Percentiles rank a stretch among this genome's conserved stretches.
These are phyloP conservation scores for Ophiostoma piceae DNA, from an alignment of 2,329 filamentous ascomycete genomes.

Conservation along the genomic window DNA sequence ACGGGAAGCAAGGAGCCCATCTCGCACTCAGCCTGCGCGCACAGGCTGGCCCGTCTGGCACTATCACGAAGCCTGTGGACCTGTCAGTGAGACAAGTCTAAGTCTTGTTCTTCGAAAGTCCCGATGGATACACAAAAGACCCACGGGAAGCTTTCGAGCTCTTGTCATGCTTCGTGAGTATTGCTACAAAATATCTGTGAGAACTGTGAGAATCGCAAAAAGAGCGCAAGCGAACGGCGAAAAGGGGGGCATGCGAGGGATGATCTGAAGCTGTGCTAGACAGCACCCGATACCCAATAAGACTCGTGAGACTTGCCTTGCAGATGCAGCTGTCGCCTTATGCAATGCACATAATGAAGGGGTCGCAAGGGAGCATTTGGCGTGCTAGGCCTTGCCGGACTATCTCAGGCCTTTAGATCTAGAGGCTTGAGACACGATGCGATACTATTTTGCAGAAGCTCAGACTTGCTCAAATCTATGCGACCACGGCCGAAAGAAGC, in stretches of 20 bases:
- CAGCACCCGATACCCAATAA: background rate
- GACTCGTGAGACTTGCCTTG: background rate
- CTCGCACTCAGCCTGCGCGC: background rate
- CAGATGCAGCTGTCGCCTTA: background rate
- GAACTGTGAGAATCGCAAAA: background rate
- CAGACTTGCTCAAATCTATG: background rate
- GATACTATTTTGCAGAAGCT: background rate
- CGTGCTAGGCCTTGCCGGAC: background rate
- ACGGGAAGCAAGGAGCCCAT: background rate
- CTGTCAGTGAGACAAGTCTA: background rate
- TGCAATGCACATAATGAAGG: background rate
- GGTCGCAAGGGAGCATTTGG: background rate
- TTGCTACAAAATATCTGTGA: background rate
- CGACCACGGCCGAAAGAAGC: background rate
- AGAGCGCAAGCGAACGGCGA: background rate
- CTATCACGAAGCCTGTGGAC: background rate
- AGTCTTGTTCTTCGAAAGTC: constrained; percentile 9
- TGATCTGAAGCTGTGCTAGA: background rate
- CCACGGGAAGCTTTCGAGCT: background rate
- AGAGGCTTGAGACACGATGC: background rate
- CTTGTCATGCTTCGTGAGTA: background rate
- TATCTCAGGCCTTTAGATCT: background rate
- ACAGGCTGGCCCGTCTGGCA: background rate
- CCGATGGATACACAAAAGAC: background rate
- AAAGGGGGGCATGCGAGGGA: constrained; percentile 6